Evolutionary conservation across 805 yeast genomes (phyloP), one percentile per base, ranked within the genome.

Genomic region (Ogataea kodamae): DNA sequence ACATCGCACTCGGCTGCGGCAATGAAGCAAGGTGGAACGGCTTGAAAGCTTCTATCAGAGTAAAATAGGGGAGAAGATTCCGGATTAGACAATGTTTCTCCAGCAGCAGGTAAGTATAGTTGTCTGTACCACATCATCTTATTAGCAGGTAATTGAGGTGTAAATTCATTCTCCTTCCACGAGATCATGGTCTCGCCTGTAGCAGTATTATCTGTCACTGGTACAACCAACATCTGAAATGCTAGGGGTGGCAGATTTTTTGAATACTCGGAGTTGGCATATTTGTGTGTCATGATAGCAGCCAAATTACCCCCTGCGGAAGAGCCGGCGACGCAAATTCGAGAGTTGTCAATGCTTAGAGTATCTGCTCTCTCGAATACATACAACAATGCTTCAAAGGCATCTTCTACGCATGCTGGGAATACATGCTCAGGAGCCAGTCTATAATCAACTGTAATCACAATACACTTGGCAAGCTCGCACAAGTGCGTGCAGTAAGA

Each of bases 341-440:
- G 63, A 9, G 49, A 45, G 28, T 49, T 45, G 35, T 65, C 57
- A 15, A 54, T 65, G n/a, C 60, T 51, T 5, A 26, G 39, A 9
- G 40, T 41, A 20, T 46, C 52, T 9, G 52, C 43, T 5, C 52
- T 52, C 9, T 47, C 45, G 46, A 48, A 43, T 16, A 52, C 50
- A 49, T 59, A 64, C 12, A 62, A 10, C 10, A 57, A 42, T 3
- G 72, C 50, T 35, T 59, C 64, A 39, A 54, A 66, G 10, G 67
- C 47, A 51, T 70, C 76, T 8, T 69, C 61, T 2, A 66, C 61
- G 25, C 67, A 59, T n/a, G 73, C 70, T 5, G 77, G 76, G 48
- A 55, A 71, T 17, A 68, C 68, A 45, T 54, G 42, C 45, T 71
- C 74, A 3, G 76, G 76, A 0, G 75, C 75, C 33, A 69, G 50